Conservation (phyloP, 106 monocot genomes). For the Chionographis japonica region DNA sequence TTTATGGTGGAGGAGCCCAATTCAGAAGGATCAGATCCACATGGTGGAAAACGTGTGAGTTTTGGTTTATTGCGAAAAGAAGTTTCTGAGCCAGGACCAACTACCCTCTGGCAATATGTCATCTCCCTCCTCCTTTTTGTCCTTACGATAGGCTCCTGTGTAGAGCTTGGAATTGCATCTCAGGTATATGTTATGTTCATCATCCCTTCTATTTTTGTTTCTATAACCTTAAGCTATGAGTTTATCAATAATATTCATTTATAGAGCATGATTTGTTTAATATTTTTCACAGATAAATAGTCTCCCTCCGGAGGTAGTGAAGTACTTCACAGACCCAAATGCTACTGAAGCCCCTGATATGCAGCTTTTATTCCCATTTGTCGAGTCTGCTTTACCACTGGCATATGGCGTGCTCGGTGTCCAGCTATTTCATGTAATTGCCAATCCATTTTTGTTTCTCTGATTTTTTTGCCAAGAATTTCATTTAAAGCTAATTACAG, state of each 20-base stretch:
- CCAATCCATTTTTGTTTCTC: not conserved
- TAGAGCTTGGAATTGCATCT: conserved; percentile 97
- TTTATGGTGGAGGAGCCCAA: conserved; percentile 98
- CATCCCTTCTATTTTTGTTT: not conserved
- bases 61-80: conserved; percentile 91
- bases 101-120: conserved; percentile 95
- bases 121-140: conserved; percentile 88
- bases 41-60: conserved; percentile 91
- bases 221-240: too few species aligned
- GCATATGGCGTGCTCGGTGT: conserved; percentile 93
- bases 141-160: conserved; percentile 82
- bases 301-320: conserved; percentile 83
- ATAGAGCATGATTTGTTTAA: not conserved
- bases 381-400: conserved; percentile 87
- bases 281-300: conserved; percentile 57
- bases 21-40: conserved; percentile 91
- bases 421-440: conserved; percentile 90
- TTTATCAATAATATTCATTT: not conserved
- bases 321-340: conserved; percentile 98
- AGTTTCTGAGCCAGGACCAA: conserved; percentile 93
- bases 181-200: conserved; percentile 41
- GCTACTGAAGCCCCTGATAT: conserved; percentile 85
- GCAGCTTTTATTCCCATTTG: conserved; percentile 80
- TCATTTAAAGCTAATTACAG: too few species aligned
- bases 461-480: not conserved